Evolutionary conservation across 1,139 yeast genomes (phyloP), one percentile per base, ranked within the genome.

Genomic region (Zygosaccharomyces pseudobailii): DNA sequence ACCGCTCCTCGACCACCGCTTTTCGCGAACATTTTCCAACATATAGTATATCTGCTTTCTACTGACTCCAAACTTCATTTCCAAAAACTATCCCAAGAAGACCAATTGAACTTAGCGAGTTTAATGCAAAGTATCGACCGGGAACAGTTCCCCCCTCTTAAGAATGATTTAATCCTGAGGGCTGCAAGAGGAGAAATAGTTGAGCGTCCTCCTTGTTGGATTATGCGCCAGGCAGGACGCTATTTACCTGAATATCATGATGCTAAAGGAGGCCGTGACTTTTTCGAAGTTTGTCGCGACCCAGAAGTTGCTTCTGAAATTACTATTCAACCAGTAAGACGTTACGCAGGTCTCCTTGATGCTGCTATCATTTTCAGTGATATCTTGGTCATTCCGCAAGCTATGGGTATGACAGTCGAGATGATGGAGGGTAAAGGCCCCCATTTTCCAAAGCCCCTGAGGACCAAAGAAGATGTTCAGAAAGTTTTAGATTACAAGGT

Each of bases 141-240:
- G 19, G 25, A 25, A n/a, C 45, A 50, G 34, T 86, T 85, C 65
- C 81, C 95, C 20, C 79, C 81, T 21, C 73, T 90, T 65, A 80
- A 89, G 69, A 92, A 92, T 71, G 97, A 92, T 65, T 76, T 90
- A 62, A 84, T 92, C 40, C 73, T 92, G 54, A 75, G 98, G 61
- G 97, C 97, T 3, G 97, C 98, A 21, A 71, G 74, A 57, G 85
- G 84, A 44, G 96, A 90, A 65, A 72, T 72, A 56, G 97, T 92
- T 41, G 98, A 92, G 70, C 81, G 98, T 66, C 97, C 98, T 1
- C 98, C 98, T 23, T 82, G 92, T 52, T 92, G 98, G 98, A 86
- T 92, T 58, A 92, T 92, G 98, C 67, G 76, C 50, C 76, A 72
- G 54, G 76, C 76, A 35, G 76, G 76, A 19, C 66, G 74, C 48